Percentiles rank a stretch among this genome's conserved stretches.
Evolutionary conservation across 805 yeast genomes (phyloP).

Genomic region (Candida saitoana): DNA sequence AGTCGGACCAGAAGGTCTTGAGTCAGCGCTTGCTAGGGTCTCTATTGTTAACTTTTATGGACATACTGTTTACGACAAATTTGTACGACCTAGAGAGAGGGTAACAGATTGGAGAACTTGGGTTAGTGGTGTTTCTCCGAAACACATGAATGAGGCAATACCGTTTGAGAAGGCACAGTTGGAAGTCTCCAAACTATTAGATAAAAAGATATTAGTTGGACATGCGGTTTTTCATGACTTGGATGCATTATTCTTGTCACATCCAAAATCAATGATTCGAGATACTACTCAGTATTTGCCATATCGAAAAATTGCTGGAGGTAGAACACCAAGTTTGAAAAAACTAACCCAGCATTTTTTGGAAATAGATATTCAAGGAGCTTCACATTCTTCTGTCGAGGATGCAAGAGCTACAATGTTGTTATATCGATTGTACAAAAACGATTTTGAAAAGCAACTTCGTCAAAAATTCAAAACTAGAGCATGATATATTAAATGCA

Average conservation of each 20-base stretch:
- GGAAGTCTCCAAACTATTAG: conserved; percentile 47
- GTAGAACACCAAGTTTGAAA: conserved; percentile 71
- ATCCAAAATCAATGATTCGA: conserved; percentile 59
- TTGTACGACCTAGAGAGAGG: conserved; percentile 66
- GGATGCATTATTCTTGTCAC: conserved; percentile 60
- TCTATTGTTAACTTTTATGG: conserved; percentile 86
- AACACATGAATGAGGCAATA: conserved; percentile 64
- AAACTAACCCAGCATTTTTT: conserved; percentile 56
- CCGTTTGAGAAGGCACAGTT: conserved; percentile 64
- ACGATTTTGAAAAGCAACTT: conserved; percentile 50
- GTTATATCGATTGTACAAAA: conserved; percentile 59
- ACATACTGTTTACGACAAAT: conserved; percentile 62
- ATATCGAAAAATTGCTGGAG: conserved; percentile 56
- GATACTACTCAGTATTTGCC: conserved; percentile 69
- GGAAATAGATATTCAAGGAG: conserved; percentile 61
- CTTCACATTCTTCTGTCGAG: conserved; percentile 81
- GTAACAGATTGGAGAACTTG: conserved; percentile 92
- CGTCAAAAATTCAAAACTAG: conserved; percentile 6
- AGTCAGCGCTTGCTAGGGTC: conserved; percentile 77
- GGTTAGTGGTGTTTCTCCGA: conserved; percentile 82
- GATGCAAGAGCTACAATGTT: conserved; percentile 89
- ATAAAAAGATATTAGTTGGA: conserved; percentile 66
- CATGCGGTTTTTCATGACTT: conserved; percentile 83
- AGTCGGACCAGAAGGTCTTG: conserved; percentile 67
- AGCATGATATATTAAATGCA: neutral